Percentiles rank a stretch among this genome's conserved stretches.
These are phyloP conservation scores for Gleditsia sinensis DNA, from an alignment of 306 rosid species.

Conservation along the genomic window DNA sequence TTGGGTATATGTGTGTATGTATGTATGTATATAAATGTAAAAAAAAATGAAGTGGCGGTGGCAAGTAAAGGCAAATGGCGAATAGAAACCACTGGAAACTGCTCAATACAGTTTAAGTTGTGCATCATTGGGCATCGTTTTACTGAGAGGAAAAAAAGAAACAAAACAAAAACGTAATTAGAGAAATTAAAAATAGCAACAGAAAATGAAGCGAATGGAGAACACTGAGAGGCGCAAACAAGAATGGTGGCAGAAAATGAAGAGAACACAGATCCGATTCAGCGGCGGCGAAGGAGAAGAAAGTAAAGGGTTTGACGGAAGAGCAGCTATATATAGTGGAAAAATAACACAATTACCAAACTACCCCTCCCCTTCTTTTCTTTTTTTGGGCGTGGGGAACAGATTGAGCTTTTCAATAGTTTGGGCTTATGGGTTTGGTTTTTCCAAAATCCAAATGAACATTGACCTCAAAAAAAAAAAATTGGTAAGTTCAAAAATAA, in stretches of 20 bases:
- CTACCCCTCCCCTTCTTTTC: not conserved
- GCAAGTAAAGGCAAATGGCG: conserved; percentile 14
- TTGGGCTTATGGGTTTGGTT: not conserved
- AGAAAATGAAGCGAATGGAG: not conserved
- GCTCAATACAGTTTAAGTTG: conserved; percentile 27
- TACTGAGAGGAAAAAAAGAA: not conserved
- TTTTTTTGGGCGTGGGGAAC: too few species aligned
- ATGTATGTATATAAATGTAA: not conserved
- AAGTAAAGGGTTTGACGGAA: not conserved
- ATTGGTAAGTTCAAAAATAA: too few species aligned
- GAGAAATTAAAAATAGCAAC: too few species aligned
- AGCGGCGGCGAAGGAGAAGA: not conserved
- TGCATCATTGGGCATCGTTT: conserved; percentile 37
- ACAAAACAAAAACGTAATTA: too few species aligned
- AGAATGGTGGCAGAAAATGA: not conserved
- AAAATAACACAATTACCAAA: not conserved
- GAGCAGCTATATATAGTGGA: not conserved
- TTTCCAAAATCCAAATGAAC: too few species aligned
- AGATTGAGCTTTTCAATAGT: too few species aligned
- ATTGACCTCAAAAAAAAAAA: too few species aligned
- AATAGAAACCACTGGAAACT: conserved; percentile 32
- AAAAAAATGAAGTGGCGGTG: not conserved
- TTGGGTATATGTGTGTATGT: not conserved
- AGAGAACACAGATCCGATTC: not conserved
- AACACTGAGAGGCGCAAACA: not conserved